These are phyloP conservation scores for Xylaria scruposa DNA, from an alignment of 495 filamentous ascomycete species.

Conservation along the genomic window DNA sequence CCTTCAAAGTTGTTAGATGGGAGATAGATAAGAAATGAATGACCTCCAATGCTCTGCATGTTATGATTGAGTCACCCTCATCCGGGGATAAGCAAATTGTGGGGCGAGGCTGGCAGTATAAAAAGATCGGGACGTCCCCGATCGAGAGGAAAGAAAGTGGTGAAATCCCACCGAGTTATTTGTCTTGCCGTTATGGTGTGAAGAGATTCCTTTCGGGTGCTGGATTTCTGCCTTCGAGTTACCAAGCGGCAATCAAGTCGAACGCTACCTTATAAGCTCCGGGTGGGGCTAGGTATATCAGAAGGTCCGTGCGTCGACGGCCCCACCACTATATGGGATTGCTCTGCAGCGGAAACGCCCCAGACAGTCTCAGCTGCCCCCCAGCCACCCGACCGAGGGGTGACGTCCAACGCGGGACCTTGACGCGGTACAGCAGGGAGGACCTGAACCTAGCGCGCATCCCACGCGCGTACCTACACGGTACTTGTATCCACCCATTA, in stretches of 20 bases:
- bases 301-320: constrained; percentile 19
- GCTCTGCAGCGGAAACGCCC: background rate
- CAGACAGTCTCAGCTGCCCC: background rate
- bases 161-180: constrained; percentile 10
- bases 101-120: constrained; percentile 24
- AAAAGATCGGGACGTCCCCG: constrained; percentile 22
- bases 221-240: constrained; percentile 6
- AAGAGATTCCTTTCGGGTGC: background rate
- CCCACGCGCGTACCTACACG: constrained; percentile 25
- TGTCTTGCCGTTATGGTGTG: constrained; percentile 24
- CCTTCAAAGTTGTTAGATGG: background rate
- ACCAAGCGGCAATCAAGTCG: constrained; percentile 7
- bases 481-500: constrained; percentile 29
- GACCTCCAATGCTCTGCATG: constrained; percentile 4
- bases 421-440: constrained; percentile 23
- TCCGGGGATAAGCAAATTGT: constrained; percentile 16
- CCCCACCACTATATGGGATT: constrained; percentile 14
- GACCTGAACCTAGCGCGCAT: constrained; percentile 13
- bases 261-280: background rate
- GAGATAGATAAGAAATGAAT: constrained; percentile 3
- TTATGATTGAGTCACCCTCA: constrained; percentile 24
- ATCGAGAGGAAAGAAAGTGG: background rate
- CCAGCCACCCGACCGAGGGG: constrained; percentile 6
- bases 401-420: constrained; percentile 11
- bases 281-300: constrained; percentile 12